A percentile compares a stretch with the other conserved stretches of the same genome.
Evolutionary conservation across 2,329 filamentous ascomycete species (phyloP).

Genomic region (Colletotrichum zoysiae): DNA sequence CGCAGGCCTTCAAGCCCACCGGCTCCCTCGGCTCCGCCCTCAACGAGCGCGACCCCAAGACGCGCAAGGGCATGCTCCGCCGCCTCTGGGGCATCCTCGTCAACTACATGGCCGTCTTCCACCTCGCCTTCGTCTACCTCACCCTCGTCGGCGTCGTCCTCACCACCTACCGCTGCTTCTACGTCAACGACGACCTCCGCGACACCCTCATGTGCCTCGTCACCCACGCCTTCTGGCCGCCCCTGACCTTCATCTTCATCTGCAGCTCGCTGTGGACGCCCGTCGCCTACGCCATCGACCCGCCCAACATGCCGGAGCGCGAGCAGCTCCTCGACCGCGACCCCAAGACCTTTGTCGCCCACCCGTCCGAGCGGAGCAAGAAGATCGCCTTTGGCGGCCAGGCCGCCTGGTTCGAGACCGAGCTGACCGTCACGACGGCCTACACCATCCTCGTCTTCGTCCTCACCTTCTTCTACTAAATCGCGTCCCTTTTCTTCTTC

Average conservation of each 20-base stretch:
- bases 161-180: constrained; percentile 64
- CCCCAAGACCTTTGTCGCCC: constrained; percentile 65
- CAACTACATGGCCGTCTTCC: constrained; percentile 68
- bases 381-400: constrained; percentile 67
- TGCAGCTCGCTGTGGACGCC: constrained; percentile 69
- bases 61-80: constrained; percentile 64
- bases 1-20: constrained; percentile 71
- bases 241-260: constrained; percentile 68
- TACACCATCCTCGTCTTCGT: constrained; percentile 65
- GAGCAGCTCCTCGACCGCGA: constrained; percentile 69
- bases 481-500: background rate
- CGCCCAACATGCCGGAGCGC: constrained; percentile 68
- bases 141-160: constrained; percentile 63
- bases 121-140: constrained; percentile 66
- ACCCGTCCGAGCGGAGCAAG: constrained; percentile 64
- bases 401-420: constrained; percentile 68
- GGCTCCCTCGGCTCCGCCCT: constrained; percentile 68
- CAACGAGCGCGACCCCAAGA: constrained; percentile 68
- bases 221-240: constrained; percentile 73
- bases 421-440: constrained; percentile 63
- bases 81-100: constrained; percentile 67
- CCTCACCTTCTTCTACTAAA: constrained; percentile 53
- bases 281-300: constrained; percentile 71
- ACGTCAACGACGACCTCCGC: constrained; percentile 52
- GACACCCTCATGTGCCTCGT: constrained; percentile 65